A percentile compares a stretch with the other conserved stretches of the same genome.
These are phyloP conservation scores for Monosporozyma aerobia DNA, from an alignment of 805 yeast genomes.

Conservation along the genomic window DNA sequence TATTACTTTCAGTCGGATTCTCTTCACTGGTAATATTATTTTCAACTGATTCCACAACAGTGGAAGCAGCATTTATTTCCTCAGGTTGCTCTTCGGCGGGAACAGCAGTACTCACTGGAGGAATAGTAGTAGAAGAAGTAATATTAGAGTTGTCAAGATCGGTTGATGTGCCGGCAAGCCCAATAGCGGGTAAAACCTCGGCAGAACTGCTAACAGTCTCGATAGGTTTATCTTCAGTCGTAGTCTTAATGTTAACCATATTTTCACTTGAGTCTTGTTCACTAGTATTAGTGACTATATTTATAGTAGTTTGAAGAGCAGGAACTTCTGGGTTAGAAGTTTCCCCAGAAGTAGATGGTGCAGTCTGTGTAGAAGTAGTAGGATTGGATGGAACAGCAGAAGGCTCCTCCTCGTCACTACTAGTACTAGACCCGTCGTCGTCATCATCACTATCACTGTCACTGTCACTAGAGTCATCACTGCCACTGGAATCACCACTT, in stretches of 20 bases:
- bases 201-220: too few species aligned
- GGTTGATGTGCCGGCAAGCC: too few species aligned
- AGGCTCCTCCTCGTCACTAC: neutral
- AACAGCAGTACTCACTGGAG: too few species aligned
- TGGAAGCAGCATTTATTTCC: too few species aligned
- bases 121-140: too few species aligned
- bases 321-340: neutral
- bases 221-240: neutral
- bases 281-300: too few species aligned
- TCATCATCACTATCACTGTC: slow-evolving; percentile 18
- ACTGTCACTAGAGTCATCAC: slow-evolving; percentile 12
- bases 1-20: neutral
- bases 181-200: neutral
- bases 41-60: neutral
- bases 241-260: neutral
- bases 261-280: too few species aligned
- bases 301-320: neutral
- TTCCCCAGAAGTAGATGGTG: neutral
- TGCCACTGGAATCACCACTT: slow-evolving; percentile 18
- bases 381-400: neutral
- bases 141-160: too few species aligned
- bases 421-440: slow-evolving; percentile 25
- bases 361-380: neutral
- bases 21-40: neutral
- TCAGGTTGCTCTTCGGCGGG: too few species aligned